Evolutionary conservation across 805 yeast genomes (phyloP), one percentile per base, ranked within the genome.

Genomic region (Ogataea neopini): DNA sequence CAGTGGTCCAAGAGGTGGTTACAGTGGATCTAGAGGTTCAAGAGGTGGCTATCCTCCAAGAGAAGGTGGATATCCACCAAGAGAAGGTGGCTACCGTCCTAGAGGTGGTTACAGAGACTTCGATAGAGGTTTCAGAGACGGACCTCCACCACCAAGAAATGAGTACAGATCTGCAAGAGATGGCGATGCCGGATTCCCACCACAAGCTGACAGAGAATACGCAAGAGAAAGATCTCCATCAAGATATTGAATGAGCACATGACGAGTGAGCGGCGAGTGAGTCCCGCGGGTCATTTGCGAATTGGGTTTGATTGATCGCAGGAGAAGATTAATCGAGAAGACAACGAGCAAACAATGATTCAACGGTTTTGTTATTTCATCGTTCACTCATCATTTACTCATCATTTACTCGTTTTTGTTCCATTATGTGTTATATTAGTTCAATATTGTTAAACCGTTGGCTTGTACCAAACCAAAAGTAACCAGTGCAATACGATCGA

Each of bases 221-320:
- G 79, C 77, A 57, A 77, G 86, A 66, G 86, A 82, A 67, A 83
- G 89, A 79, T 83, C 90, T 51, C 89, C 90, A 70, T 77, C 85
- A 54, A 82, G 88, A 73, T 83, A 81, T 68, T 80, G 45, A 48
- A 44, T n/a, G 15, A 23, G n/a, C 26, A 14, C n/a, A n/a, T n/a
- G n/a, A n/a, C n/a, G n/a, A n/a, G n/a, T n/a, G n/a, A n/a, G n/a
- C n/a, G n/a, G n/a, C n/a, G n/a, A n/a, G n/a, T n/a, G n/a, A n/a
- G n/a, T n/a, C n/a, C n/a, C n/a, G n/a, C n/a, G n/a, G n/a, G n/a
- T n/a, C n/a, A n/a, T n/a, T n/a, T n/a, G n/a, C n/a, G n/a, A n/a
- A n/a, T n/a, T n/a, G n/a, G n/a, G n/a, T n/a, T n/a, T n/a, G n/a
- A n/a, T n/a, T n/a, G n/a, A n/a, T n/a, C n/a, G n/a, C n/a, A n/a